Conservation (phyloP, 108 stramenopile species). For the Bacterosira constricta region DNA sequence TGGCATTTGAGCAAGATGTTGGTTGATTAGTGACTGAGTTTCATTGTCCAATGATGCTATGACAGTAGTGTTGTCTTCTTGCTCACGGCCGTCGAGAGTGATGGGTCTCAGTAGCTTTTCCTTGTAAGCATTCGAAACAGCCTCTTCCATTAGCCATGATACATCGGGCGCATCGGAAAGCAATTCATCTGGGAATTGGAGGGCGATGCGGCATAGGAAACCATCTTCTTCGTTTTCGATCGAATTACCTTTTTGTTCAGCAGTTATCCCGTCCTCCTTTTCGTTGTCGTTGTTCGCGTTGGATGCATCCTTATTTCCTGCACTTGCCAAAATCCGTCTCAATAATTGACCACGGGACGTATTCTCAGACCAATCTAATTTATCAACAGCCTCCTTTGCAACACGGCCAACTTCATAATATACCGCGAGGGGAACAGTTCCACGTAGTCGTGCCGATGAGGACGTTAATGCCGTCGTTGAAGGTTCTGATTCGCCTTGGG, state of each 20-base stretch:
- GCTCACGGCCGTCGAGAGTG: too few relatives aligned
- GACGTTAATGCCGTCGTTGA: neutral
- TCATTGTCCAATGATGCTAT: conserved; percentile 1
- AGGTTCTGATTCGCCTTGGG: neutral
- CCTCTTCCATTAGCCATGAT: conserved; percentile 68
- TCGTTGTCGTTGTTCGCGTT: neutral
- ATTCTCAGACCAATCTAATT: conserved; percentile 29
- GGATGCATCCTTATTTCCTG: neutral
- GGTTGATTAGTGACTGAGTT: conserved; percentile 1
- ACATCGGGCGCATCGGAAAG: conserved; percentile 79
- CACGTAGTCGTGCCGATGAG: conserved; percentile 30
- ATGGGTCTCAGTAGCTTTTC: conserved; percentile 14
- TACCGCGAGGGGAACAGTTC: conserved; percentile 48
- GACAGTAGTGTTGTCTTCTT: neutral
- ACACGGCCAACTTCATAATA: conserved; percentile 81
- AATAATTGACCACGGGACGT: conserved; percentile 34
- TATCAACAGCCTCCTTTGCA: conserved; percentile 46
- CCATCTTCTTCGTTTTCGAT: conserved; percentile 29
- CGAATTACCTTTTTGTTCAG: neutral
- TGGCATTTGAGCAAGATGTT: conserved; percentile 37
- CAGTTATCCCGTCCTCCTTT: neutral
- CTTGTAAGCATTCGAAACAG: conserved; percentile 37
- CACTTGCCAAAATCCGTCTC: neutral
- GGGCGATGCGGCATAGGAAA: conserved; percentile 68
- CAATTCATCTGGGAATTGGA: conserved; percentile 91